phyloP scores from a whole-genome alignment of 345 rosid species.

The Eutrema japonicum region DNA sequence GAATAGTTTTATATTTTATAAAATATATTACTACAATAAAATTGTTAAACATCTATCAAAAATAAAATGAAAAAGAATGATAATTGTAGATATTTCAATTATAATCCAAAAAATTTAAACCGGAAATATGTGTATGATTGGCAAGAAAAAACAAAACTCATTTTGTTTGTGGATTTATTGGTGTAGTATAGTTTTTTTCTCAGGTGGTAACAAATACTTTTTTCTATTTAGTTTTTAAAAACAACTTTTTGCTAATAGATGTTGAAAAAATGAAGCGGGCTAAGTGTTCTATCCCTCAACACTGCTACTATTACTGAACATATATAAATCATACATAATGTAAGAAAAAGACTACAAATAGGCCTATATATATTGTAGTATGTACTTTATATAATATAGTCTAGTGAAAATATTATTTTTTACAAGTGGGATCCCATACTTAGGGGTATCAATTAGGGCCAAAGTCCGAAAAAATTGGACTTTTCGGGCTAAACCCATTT shows the following conservation, averaged over 20 bases:
- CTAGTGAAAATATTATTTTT: constrained; percentile 22
- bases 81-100: background rate
- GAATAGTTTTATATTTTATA: background rate
- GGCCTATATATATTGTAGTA: background rate
- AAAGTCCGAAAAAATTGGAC: too few species aligned
- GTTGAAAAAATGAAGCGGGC: background rate
- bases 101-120: background rate
- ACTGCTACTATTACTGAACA: background rate
- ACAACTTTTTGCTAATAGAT: background rate
- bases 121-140: background rate
- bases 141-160: background rate
- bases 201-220: background rate
- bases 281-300: background rate
- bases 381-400: constrained; percentile 14
- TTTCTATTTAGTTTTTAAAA: background rate
- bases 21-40: background rate
- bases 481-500: too few species aligned
- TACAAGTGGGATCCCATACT: background rate
- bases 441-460: too few species aligned
- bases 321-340: too few species aligned
- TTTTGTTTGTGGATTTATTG: background rate
- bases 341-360: too few species aligned
- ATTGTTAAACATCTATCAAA: background rate
- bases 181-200: background rate
- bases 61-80: background rate